Base-by-base conservation (phyloP, 2,329 filamentous ascomycete species). In the Talaromyces atroroseus region DNA sequence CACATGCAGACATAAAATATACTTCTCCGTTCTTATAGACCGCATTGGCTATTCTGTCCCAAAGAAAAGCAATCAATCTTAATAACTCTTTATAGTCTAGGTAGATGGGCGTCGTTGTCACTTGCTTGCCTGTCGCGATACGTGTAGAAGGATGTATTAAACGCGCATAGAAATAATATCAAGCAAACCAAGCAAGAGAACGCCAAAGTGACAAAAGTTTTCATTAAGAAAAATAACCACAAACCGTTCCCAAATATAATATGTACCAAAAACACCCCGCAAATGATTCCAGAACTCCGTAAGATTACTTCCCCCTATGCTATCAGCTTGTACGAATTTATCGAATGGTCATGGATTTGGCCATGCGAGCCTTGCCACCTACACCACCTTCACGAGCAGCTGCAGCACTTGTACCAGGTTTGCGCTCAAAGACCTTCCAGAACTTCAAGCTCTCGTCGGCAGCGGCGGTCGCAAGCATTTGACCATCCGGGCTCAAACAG, bases 361-460 rank as follows among this genome's bases (percentile, higher is more conserved):
- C 85, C 81, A 92, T 88, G 68, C 89, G 85, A 56, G 88, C 90
- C 78, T 92, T 92, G 74, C 82, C 83, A 50, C 87, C 87, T 58
- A 87, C 79, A 61, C 85, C 85, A 58, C 86, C 82, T 64, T 82
- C 80, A 59, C 83, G 81, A 54, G 85, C 79, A 32, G 80, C 71
- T 49, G 84, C 82, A 52, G 86, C 82, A 59, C 82, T 78, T 58
- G 82, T 79, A 55, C 90, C 91, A 18, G 92, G 80, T 84, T 96
- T 97, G 84, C 96, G 96, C 82, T 99, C 94, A 69, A 99, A 99
- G 66, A 99, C 82, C 85, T 99, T 99, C 94, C 94, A 99, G 82
- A 99, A 99, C 80, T 99, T 99, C 74, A 99, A 82, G 70, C 88
- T 92, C 81, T 99, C 94, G 68, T 99, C 94, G 38, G 92, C 92